Percentiles rank a stretch among this genome's conserved stretches.
phyloP scores from a whole-genome alignment of 495 filamentous ascomycete species.

The Talaromyces nanjingensis region DNA sequence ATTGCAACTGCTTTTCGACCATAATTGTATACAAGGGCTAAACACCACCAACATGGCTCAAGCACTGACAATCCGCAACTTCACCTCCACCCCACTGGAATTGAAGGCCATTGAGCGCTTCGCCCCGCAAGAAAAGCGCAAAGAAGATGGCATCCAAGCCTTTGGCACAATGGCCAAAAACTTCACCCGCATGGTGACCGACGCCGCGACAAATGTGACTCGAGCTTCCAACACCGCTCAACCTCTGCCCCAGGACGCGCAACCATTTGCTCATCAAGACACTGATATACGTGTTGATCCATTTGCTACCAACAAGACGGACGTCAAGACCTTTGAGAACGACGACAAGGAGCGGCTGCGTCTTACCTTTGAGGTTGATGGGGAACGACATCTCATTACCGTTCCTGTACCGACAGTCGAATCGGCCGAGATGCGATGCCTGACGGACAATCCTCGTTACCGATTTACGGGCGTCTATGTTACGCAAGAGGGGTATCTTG shows the following conservation, averaged over 20 bases:
- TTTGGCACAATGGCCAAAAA: constrained; percentile 37
- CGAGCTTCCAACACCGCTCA: constrained; percentile 29
- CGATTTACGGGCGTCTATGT: constrained; percentile 72
- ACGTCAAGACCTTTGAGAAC: constrained; percentile 38
- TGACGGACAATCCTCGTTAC: constrained; percentile 47
- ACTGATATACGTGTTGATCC: constrained; percentile 50
- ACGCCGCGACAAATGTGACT: constrained; percentile 31
- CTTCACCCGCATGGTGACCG: constrained; percentile 42
- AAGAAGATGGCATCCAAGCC: constrained; percentile 36
- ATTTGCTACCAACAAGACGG: constrained; percentile 50
- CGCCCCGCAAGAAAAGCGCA: constrained; percentile 38
- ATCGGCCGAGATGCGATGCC: constrained; percentile 48
- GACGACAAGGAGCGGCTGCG: constrained; percentile 49
- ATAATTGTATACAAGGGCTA: background rate
- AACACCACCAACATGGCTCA: constrained; percentile 27
- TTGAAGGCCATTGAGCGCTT: constrained; percentile 73
- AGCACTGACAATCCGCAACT: constrained; percentile 74
- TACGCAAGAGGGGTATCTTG: constrained; percentile 54
- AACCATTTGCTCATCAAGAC: constrained; percentile 49
- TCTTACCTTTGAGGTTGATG: constrained; percentile 54
- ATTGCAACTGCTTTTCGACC: background rate
- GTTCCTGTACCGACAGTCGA: constrained; percentile 47
- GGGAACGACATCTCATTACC: constrained; percentile 56
- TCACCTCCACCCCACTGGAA: constrained; percentile 65
- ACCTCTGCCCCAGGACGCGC: constrained; percentile 38